Evolutionary conservation across 192 early-diverging fungal species (phyloP).

Genomic region (Podila horticola): DNA sequence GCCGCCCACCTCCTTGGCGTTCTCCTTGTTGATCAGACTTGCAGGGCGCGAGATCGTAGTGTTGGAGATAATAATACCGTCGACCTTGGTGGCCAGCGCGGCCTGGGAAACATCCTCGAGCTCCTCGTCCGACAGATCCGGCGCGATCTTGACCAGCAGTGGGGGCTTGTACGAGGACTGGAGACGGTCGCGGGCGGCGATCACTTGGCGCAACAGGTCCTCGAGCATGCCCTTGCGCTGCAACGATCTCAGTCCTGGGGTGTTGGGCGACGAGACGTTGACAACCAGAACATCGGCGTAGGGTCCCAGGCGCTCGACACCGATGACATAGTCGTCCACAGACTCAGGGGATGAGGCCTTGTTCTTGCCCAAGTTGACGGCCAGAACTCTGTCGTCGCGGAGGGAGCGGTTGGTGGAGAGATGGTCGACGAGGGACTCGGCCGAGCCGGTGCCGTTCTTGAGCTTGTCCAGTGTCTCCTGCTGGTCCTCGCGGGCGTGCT

Average conservation of each 20-base stretch:
- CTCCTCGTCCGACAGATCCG: constrained; percentile 81
- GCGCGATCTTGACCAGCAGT: constrained; percentile 91
- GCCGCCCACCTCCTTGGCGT: constrained; percentile 67
- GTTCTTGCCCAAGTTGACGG: constrained; percentile 92
- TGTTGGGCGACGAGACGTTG: constrained; percentile 92
- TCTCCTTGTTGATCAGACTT: constrained; percentile 63
- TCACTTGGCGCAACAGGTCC: constrained; percentile 73
- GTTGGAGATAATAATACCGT: constrained; percentile 91
- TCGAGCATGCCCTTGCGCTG: constrained; percentile 79
- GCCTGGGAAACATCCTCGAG: constrained; percentile 84
- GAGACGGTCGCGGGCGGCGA: constrained; percentile 57
- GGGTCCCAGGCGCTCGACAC: constrained; percentile 74
- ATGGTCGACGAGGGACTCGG: constrained; percentile 52
- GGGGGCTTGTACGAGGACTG: constrained; percentile 66
- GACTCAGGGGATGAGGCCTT: constrained; percentile 76
- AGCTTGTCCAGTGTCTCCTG: constrained; percentile 57
- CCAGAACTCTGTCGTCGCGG: constrained; percentile 68
- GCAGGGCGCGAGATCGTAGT: constrained; percentile 83
- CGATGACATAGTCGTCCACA: constrained; percentile 84
- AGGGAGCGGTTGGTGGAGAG: constrained; percentile 67
- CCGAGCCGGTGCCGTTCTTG: constrained; percentile 27
- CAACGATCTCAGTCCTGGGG: constrained; percentile 79
- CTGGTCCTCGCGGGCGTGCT: constrained; percentile 55
- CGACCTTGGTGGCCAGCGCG: constrained; percentile 73
- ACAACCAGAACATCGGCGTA: constrained; percentile 92